Conservation (phyloP, 176 grass and related monocot genomes). For the Tuctoria greenei region DNA sequence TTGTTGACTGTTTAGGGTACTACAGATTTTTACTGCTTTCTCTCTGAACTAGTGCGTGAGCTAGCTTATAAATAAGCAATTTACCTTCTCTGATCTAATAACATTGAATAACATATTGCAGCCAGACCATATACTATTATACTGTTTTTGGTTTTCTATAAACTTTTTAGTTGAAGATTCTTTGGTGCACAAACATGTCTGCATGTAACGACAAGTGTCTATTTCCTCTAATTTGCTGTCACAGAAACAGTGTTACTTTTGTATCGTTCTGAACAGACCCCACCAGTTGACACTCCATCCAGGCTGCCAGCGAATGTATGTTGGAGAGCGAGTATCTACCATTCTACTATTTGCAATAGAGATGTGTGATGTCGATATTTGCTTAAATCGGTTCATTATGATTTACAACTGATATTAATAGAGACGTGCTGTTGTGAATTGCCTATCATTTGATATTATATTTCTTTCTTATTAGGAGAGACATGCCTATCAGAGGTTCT, state of each 20-base stretch:
- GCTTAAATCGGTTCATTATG: constrained; percentile 26
- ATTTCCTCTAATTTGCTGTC: constrained; percentile 32
- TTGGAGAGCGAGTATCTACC: constrained; percentile 37
- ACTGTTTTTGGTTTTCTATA: neutral
- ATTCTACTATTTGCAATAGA: constrained; percentile 38
- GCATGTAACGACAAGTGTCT: constrained; percentile 18
- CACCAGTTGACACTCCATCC: constrained; percentile 29
- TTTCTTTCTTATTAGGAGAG: constrained; percentile 38
- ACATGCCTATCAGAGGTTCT: constrained; percentile 26
- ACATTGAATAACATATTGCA: neutral
- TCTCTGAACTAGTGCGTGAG: neutral
- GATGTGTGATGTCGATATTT: constrained; percentile 33
- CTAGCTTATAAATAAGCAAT: neutral
- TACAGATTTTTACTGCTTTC: neutral
- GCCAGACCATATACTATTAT: neutral
- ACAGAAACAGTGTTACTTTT: constrained; percentile 33
- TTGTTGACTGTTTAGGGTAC: constrained; percentile 19
- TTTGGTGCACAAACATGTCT: neutral
- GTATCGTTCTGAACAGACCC: constrained; percentile 20
- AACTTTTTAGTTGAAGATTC: neutral
- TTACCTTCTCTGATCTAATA: constrained; percentile 3
- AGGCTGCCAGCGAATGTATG: constrained; percentile 41
- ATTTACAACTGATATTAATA: constrained; percentile 14
- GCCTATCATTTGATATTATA: constrained; percentile 21
- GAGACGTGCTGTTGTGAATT: constrained; percentile 7